Base-by-base conservation (phyloP, 148 eudicot genomes). In the Limonium bicolor region DNA sequence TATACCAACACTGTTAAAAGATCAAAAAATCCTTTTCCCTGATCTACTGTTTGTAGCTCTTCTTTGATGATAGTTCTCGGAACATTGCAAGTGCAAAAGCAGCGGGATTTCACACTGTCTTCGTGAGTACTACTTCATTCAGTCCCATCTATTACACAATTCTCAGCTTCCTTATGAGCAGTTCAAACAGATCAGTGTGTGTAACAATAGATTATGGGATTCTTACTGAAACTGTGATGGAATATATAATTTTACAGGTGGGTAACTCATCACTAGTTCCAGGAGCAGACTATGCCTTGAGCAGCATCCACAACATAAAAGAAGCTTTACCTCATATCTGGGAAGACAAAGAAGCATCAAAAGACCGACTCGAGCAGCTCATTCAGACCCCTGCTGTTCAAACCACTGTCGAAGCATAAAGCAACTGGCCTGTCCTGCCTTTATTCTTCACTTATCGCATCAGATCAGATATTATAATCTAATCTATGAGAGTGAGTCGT, bases 41-140 rank as follows among this genome's bases (percentile, higher is more conserved):
- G 3, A 29, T 29, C 12, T 8, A 29, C 12, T 29, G 12, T 29
- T 7, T 29, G 33, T 58, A 90, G 97, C 51, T 90, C 35, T 84
- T 90, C 73, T 84, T 90, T 32, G 97, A 90, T 46, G 97, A 90
- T 58, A 90, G 97, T 39, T 27, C 50, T n/a, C 66, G 95, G 20
- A 90, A 90, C 53, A 84, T 90, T 51, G 79, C 67, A 9, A 90
- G 84, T 52, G 97, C 77, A 6, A 84, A 84, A 69, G 81, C 72
- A 37, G 87, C 93, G 2, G 92, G 95, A 28, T 78, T 90, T 47
- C 77, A 80, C 62, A 90, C 94, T 1, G 82, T 90, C 27, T 64
- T 90, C 62, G 97, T 90, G 66, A 79, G 67, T 68, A 40, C 8
- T 19, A 26, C 18, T 13, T 12, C 46, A 41, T 29, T 23, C n/a